These are phyloP conservation scores for Oxyria digyna DNA, from an alignment of 148 eudicot genomes.

Conservation along the genomic window DNA sequence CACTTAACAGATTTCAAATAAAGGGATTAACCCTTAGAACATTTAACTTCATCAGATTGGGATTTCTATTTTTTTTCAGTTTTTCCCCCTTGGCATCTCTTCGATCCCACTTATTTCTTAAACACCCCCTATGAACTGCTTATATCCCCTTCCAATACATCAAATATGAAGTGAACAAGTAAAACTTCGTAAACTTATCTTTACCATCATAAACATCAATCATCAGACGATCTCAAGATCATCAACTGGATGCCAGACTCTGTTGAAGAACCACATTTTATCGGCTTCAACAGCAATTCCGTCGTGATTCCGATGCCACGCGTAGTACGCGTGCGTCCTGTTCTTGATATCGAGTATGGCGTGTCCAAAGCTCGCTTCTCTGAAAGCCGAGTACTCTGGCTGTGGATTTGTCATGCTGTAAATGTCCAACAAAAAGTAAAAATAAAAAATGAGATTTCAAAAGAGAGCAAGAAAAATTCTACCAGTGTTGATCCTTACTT, in stretches of 20 bases:
- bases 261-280: constrained; percentile 13
- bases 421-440: neutral
- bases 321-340: constrained; percentile 10
- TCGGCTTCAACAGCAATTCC: constrained; percentile 8
- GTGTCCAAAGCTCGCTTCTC: constrained; percentile 13
- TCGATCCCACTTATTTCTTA: neutral
- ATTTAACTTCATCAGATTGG: neutral
- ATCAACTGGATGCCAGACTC: constrained; percentile 9
- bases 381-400: constrained; percentile 9
- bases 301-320: constrained; percentile 10
- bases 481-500: neutral
- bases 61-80: neutral
- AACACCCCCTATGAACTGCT: neutral
- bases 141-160: neutral
- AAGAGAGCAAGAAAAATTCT: neutral
- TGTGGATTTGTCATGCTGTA: constrained; percentile 10
- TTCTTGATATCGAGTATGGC: constrained; percentile 11
- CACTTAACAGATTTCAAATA: no score
- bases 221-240: neutral
- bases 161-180: neutral
- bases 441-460: neutral
- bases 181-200: neutral
- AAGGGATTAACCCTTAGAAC: neutral
- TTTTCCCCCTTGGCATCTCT: neutral
- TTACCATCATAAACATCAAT: neutral